These are phyloP conservation scores for Triticum urartu DNA, from an alignment of 176 grass and related monocot species.

Conservation along the genomic window DNA sequence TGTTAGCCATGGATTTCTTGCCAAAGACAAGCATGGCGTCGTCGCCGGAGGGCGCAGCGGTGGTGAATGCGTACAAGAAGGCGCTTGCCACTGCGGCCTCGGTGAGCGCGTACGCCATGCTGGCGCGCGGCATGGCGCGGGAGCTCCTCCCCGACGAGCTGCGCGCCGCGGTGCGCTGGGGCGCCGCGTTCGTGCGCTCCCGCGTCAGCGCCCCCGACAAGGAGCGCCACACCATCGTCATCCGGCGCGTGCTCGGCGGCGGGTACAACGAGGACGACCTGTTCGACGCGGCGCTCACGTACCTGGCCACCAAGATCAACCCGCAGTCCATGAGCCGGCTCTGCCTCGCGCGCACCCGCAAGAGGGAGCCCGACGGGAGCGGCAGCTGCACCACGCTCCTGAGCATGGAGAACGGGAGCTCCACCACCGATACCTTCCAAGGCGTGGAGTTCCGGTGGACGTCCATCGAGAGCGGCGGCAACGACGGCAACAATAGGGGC, in stretches of 20 bases:
- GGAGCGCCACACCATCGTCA: constrained; percentile 19
- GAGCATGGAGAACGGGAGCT: not conserved
- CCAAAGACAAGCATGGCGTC: not conserved
- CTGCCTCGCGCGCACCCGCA: not conserved
- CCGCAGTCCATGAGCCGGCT: constrained; percentile 25
- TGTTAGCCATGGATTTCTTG: not conserved
- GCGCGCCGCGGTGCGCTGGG: constrained; percentile 24
- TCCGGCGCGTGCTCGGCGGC: not conserved
- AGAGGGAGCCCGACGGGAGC: not conserved
- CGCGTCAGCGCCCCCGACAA: not conserved
- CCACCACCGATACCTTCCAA: not conserved
- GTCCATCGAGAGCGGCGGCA: not conserved
- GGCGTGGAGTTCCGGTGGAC: not conserved
- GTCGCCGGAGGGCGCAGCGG: not conserved
- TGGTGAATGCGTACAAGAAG: constrained; percentile 33
- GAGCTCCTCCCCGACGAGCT: constrained; percentile 45
- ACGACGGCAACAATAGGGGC: not conserved
- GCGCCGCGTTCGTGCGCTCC: not conserved
- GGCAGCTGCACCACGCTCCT: constrained; percentile 1
- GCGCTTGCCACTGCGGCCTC: constrained; percentile 32
- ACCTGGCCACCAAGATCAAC: constrained; percentile 32
- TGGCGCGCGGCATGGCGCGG: constrained; percentile 36
- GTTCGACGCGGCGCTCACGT: constrained; percentile 21
- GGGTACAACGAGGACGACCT: not conserved
- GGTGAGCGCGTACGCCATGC: constrained; percentile 37